Evolutionary conservation across 2,329 filamentous ascomycete species (phyloP).

Genomic region (Fusarium torulosum): DNA sequence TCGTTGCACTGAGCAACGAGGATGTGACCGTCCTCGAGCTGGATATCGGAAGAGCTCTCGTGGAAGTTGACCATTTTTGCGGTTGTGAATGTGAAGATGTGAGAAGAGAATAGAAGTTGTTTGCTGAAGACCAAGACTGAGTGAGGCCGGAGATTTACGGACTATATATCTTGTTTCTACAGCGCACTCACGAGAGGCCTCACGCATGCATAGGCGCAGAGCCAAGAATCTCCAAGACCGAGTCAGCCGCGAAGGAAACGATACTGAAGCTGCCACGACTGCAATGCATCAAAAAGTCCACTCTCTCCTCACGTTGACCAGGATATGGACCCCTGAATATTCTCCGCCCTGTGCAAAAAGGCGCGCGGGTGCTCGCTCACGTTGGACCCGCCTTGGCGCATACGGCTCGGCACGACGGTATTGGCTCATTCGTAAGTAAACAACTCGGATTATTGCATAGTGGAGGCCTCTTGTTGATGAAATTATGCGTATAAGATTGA

Average conservation of each 20-base stretch:
- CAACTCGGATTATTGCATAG: background rate
- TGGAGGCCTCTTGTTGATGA: background rate
- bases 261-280: slow-evolving; percentile 40
- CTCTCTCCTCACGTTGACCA: background rate
- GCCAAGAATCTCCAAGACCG: slow-evolving; percentile 38
- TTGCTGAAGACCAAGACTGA: background rate
- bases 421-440: background rate
- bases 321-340: slow-evolving; percentile 11
- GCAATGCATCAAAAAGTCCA: slow-evolving; percentile 29
- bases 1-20: slow-evolving; percentile 59
- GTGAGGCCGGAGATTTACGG: background rate
- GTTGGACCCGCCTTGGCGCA: slow-evolving; percentile 25
- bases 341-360: background rate
- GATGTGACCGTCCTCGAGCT: slow-evolving; percentile 63
- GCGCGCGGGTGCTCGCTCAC: slow-evolving; percentile 3
- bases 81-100: background rate
- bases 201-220: slow-evolving; percentile 20
- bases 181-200: slow-evolving; percentile 33
- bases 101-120: background rate
- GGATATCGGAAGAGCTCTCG: slow-evolving; percentile 59
- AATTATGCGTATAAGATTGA: background rate
- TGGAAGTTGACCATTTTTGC: slow-evolving; percentile 59
- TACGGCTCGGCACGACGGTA: slow-evolving; percentile 18
- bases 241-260: slow-evolving; percentile 26
- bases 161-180: slow-evolving; percentile 15